Percentiles rank a stretch among this genome's conserved stretches.
Evolutionary conservation across 805 yeast genomes (phyloP).

Genomic region (Monosporozyma yasuniensis): DNA sequence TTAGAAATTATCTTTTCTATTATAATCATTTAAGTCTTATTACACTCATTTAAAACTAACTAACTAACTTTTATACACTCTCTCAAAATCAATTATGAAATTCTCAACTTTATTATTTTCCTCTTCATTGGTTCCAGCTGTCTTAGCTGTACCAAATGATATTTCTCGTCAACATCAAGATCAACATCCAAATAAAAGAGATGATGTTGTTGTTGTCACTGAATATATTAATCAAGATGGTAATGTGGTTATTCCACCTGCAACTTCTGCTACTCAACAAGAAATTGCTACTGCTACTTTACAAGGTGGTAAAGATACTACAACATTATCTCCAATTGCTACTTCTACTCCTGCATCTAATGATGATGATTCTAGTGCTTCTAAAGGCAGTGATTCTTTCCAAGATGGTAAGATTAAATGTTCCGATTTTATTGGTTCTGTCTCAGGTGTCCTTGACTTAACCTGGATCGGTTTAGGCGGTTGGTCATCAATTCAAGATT

Average conservation of each 20-base stretch:
- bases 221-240: conserved; percentile 24
- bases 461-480: conserved; percentile 48
- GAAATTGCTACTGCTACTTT: background rate
- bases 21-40: background rate
- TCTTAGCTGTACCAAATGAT: conserved; percentile 17
- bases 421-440: conserved; percentile 60
- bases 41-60: background rate
- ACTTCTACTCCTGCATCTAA: conserved; percentile 24
- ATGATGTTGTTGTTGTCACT: conserved; percentile 26
- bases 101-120: conserved; percentile 6
- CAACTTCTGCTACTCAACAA: conserved; percentile 15
- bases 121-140: conserved; percentile 8
- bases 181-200: conserved; percentile 18
- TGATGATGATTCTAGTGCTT: conserved; percentile 5
- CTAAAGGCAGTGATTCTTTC: conserved; percentile 57
- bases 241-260: conserved; percentile 17
- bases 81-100: background rate
- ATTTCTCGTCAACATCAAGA: conserved; percentile 8
- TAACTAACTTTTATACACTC: background rate
- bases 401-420: conserved; percentile 63
- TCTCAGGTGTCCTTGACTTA: conserved; percentile 55
- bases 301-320: conserved; percentile 15
- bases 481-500: conserved; percentile 34
- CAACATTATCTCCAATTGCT: conserved; percentile 24
- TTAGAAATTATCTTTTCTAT: background rate